Evolutionary conservation across 371 early-diverging fungal genomes (phyloP).

Genomic region (Dinochytrium kinnereticum): DNA sequence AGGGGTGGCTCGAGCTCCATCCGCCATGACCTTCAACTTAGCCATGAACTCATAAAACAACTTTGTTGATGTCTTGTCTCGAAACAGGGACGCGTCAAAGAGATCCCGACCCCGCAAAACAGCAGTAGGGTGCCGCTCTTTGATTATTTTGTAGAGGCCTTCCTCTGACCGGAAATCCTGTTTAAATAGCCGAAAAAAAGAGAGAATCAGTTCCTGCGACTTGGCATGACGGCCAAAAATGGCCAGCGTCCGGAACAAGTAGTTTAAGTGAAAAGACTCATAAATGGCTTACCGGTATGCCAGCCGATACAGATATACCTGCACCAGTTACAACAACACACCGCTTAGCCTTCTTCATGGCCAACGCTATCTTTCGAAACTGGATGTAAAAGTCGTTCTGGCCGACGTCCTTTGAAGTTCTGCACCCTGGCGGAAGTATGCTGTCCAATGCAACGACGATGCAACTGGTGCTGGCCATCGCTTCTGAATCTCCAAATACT

Average conservation of each 20-base stretch:
- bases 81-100: slow-evolving; percentile 93
- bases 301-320: slow-evolving; percentile 56
- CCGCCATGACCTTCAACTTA: slow-evolving; percentile 78
- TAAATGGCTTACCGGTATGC: slow-evolving; percentile 57
- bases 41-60: slow-evolving; percentile 96
- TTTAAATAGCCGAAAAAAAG: too few relatives aligned
- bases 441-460: too few relatives aligned
- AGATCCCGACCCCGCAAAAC: slow-evolving; percentile 90
- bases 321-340: slow-evolving; percentile 57
- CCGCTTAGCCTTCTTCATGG: slow-evolving; percentile 41
- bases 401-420: too few relatives aligned
- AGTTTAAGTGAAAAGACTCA: too few relatives aligned
- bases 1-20: slow-evolving; percentile 76
- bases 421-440: too few relatives aligned
- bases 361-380: slow-evolving; percentile 30
- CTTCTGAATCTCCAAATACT: too few relatives aligned
- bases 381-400: background rate
- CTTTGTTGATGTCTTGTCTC: slow-evolving; percentile 70
- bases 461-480: too few relatives aligned
- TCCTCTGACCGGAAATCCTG: slow-evolving; percentile 55
- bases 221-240: too few relatives aligned
- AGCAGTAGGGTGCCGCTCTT: slow-evolving; percentile 72
- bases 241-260: too few relatives aligned
- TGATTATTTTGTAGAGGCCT: slow-evolving; percentile 72
- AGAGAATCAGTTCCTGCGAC: too few relatives aligned